These are phyloP conservation scores for Phytophthora fragariaefolia DNA, from an alignment of 352 stramenopile species.

Conservation along the genomic window DNA sequence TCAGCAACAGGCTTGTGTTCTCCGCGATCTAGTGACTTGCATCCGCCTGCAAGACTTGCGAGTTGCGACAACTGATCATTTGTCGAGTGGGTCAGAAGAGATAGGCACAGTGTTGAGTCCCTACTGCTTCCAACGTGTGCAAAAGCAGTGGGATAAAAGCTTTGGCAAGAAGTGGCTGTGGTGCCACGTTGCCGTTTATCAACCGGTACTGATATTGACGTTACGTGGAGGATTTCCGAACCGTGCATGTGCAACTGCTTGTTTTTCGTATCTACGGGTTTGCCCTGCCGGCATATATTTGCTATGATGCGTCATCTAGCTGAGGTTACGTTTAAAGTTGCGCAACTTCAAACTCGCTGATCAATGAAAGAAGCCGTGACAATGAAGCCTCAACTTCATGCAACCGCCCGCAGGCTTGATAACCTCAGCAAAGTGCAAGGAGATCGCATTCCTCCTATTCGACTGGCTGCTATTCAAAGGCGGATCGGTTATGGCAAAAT, in stretches of 20 bases:
- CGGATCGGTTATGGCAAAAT: no score
- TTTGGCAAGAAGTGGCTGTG: background rate
- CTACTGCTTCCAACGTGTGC: background rate
- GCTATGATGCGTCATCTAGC: no score
- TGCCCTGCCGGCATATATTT: background rate
- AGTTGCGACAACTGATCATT: background rate
- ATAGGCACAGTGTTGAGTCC: background rate
- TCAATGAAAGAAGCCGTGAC: no score
- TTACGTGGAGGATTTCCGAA: background rate
- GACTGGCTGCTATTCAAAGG: no score
- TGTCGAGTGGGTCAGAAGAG: no score
- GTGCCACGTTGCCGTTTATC: background rate
- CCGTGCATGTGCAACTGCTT: background rate
- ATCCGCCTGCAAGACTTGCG: background rate
- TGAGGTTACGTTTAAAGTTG: no score
- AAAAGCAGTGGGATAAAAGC: background rate
- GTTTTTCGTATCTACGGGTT: background rate
- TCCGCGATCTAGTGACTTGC: background rate
- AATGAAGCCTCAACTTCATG: no score
- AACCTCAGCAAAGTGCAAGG: no score
- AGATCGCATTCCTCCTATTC: no score
- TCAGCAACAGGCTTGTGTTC: background rate
- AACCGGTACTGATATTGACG: background rate
- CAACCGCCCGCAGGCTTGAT: no score
- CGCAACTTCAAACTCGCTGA: no score